Evolutionary conservation across 169 alveolate species (phyloP).

Genomic region (Cryptosporidium felis): DNA sequence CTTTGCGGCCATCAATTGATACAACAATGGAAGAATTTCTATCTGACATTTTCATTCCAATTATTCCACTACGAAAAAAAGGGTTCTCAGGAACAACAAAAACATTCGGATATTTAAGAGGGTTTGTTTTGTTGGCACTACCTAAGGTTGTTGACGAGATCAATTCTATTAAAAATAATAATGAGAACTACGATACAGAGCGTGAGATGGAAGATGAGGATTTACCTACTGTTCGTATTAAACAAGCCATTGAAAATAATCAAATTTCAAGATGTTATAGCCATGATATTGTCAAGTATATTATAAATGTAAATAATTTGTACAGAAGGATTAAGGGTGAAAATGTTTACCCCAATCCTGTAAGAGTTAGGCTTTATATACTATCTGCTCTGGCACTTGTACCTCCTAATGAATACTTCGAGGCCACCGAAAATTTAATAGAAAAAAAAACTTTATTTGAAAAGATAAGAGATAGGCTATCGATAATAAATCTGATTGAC

Average conservation of each 20-base stretch:
- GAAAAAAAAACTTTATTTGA: slow-evolving; percentile 11
- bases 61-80: slow-evolving; percentile 75
- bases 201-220: neutral
- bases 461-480: slow-evolving; percentile 18
- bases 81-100: slow-evolving; percentile 46
- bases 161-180: neutral
- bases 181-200: neutral
- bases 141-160: slow-evolving; percentile 40
- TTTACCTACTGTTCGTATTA: neutral
- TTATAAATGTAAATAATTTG: slow-evolving; percentile 18
- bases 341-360: slow-evolving; percentile 79
- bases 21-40: slow-evolving; percentile 77
- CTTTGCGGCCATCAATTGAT: slow-evolving; percentile 76
- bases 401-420: neutral
- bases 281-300: slow-evolving; percentile 18
- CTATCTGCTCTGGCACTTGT: slow-evolving; percentile 71
- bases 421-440: neutral
- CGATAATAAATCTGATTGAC: slow-evolving; percentile 24
- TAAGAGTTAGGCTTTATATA: slow-evolving; percentile 82
- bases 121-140: slow-evolving; percentile 47
- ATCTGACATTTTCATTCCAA: slow-evolving; percentile 77
- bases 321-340: slow-evolving; percentile 76
- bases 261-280: slow-evolving; percentile 56
- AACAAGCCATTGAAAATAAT: slow-evolving; percentile 18
- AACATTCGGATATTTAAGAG: slow-evolving; percentile 60